A percentile compares a stretch with the other conserved stretches of the same genome.
phyloP scores from a whole-genome alignment of 345 rosid genomes.

The Pistacia integerrima region DNA sequence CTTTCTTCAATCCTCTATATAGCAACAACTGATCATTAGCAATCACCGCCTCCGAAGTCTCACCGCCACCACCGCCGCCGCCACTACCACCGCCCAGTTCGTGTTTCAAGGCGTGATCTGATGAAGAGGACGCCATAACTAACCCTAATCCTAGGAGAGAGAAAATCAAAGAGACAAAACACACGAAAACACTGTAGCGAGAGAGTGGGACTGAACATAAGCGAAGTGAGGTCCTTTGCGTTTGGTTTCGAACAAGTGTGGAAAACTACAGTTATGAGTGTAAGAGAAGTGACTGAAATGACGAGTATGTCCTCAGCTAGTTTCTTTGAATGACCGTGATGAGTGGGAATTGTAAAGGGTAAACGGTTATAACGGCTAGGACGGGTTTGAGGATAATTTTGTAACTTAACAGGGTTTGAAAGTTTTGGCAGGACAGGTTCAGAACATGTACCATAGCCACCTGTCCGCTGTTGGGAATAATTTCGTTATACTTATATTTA shows the following conservation, averaged over 20 bases:
- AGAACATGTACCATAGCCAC: slow-evolving; percentile 26
- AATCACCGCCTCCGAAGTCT: slow-evolving; percentile 68
- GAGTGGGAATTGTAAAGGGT: neutral
- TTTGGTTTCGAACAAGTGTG: neutral
- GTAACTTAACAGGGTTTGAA: slow-evolving; percentile 25
- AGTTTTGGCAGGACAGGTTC: neutral
- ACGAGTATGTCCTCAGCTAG: slow-evolving; percentile 27
- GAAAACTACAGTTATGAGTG: slow-evolving; percentile 9
- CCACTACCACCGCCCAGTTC: slow-evolving; percentile 43
- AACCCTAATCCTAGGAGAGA: slow-evolving; percentile 39
- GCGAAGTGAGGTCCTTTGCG: neutral
- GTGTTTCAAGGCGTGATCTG: slow-evolving; percentile 79
- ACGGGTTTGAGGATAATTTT: slow-evolving; percentile 20
- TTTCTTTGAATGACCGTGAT: slow-evolving; percentile 17
- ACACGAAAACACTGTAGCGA: slow-evolving; percentile 17
- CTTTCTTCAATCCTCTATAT: slow-evolving; percentile 82
- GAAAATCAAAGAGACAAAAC: slow-evolving; percentile 23
- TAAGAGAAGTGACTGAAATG: neutral
- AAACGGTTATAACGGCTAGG: slow-evolving; percentile 61
- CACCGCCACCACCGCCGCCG: slow-evolving; percentile 43
- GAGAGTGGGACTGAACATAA: slow-evolving; percentile 22
- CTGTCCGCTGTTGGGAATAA: slow-evolving; percentile 1
- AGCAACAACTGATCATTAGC: slow-evolving; percentile 81
- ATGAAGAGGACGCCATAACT: slow-evolving; percentile 80
- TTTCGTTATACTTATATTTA: too few species aligned